Conservation (phyloP, 2,329 filamentous ascomycete genomes). For the Chaetoscypha palmicola region DNA sequence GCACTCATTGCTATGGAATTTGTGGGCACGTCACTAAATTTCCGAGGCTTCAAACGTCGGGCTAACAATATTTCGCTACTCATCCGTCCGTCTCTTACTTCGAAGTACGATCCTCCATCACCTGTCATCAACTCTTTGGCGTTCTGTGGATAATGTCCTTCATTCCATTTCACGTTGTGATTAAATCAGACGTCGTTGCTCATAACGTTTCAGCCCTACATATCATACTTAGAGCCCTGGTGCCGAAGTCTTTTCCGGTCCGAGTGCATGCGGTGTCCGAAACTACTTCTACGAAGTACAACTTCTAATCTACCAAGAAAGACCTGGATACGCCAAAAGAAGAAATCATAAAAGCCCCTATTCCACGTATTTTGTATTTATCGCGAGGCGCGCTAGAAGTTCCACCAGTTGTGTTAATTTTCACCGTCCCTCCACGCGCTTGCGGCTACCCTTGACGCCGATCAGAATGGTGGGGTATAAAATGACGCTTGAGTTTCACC, state of each 20-base stretch:
- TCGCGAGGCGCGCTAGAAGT: neutral
- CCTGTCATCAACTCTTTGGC: too few species aligned
- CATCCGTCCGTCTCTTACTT: too few species aligned
- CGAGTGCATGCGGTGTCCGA: neutral
- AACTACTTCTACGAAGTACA: too few species aligned
- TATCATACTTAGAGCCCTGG: neutral
- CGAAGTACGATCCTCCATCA: too few species aligned
- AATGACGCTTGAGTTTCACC: slow-evolving; percentile 3
- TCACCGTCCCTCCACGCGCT: neutral
- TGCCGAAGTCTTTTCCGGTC: neutral
- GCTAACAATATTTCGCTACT: too few species aligned
- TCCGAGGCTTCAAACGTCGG: too few species aligned
- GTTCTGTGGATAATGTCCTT: neutral
- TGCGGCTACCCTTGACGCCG: slow-evolving; percentile 6
- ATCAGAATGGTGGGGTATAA: slow-evolving; percentile 1
- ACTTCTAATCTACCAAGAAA: too few species aligned
- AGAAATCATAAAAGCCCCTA: neutral
- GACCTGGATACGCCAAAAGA: too few species aligned
- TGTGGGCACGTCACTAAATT: too few species aligned
- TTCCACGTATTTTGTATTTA: neutral
- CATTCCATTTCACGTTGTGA: neutral
- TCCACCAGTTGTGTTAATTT: slow-evolving; percentile 6
- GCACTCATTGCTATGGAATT: too few species aligned
- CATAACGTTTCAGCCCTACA: neutral
- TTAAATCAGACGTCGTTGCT: neutral